Conservation (phyloP, 1,139 yeast species). For the Hyphopichia burtonii region DNA sequence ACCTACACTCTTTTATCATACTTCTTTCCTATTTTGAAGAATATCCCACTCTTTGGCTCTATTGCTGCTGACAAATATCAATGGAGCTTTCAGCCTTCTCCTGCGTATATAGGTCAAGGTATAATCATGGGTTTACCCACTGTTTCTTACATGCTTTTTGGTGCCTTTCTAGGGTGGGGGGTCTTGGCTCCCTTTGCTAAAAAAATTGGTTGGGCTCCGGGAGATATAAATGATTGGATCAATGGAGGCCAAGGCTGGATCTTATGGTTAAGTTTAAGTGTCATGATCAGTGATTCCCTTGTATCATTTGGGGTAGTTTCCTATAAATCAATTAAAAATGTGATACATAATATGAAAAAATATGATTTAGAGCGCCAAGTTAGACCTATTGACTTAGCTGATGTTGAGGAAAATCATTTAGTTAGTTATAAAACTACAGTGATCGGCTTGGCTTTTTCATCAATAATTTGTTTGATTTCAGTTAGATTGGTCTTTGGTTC, state of each 20-base stretch:
- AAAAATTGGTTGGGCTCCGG: slow-evolving; percentile 79
- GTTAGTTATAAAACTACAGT: slow-evolving; percentile 52
- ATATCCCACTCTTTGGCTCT: slow-evolving; percentile 74
- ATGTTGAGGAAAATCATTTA: slow-evolving; percentile 36
- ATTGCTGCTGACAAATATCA: slow-evolving; percentile 63
- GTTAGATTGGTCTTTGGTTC: slow-evolving; percentile 68
- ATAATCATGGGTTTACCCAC: slow-evolving; percentile 96
- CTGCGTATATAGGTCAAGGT: slow-evolving; percentile 97
- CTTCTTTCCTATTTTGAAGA: slow-evolving; percentile 67
- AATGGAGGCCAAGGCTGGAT: slow-evolving; percentile 97
- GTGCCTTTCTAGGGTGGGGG: slow-evolving; percentile 90
- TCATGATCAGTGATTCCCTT: slow-evolving; percentile 90
- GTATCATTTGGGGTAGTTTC: slow-evolving; percentile 75
- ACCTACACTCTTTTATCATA: slow-evolving; percentile 68
- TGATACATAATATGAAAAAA: slow-evolving; percentile 4
- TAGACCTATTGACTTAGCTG: not conserved
- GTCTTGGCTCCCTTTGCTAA: slow-evolving; percentile 79
- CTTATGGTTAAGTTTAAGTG: slow-evolving; percentile 87
- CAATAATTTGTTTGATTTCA: slow-evolving; percentile 63
- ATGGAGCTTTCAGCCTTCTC: slow-evolving; percentile 93
- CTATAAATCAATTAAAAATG: slow-evolving; percentile 34
- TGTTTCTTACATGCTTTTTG: slow-evolving; percentile 86
- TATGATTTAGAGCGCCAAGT: slow-evolving; percentile 2
- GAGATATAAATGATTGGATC: slow-evolving; percentile 88
- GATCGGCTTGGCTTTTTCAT: slow-evolving; percentile 63